Conservation (phyloP, 2,329 filamentous ascomycete species). For the Cladosporium halotolerans region DNA sequence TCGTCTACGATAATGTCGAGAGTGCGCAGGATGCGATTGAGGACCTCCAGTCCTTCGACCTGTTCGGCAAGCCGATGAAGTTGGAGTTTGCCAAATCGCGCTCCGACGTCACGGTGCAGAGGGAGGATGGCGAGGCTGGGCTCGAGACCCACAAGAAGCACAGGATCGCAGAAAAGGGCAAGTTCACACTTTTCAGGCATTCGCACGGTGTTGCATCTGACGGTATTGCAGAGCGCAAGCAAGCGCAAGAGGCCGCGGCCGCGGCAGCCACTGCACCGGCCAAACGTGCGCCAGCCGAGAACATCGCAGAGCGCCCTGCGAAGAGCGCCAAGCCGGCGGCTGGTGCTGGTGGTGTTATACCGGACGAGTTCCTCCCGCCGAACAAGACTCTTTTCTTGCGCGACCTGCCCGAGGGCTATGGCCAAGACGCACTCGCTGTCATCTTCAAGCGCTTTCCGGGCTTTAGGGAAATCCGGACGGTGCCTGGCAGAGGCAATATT, state of each 20-base stretch:
- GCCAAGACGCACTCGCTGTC: constrained; percentile 68
- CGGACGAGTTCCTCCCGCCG: constrained; percentile 95
- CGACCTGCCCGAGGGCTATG: constrained; percentile 82
- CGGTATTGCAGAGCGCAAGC: constrained; percentile 57
- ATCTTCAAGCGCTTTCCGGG: constrained; percentile 89
- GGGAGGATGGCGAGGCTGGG: constrained; percentile 67
- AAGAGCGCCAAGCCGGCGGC: constrained; percentile 67
- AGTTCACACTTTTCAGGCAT: background rate
- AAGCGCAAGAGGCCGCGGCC: constrained; percentile 69
- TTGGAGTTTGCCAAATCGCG: constrained; percentile 73
- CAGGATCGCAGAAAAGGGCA: constrained; percentile 79
- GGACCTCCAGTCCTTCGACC: constrained; percentile 83
- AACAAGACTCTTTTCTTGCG: constrained; percentile 96
- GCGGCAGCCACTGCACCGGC: constrained; percentile 52
- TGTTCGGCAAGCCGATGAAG: constrained; percentile 87
- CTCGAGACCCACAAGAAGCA: constrained; percentile 81
- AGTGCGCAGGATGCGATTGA: constrained; percentile 77
- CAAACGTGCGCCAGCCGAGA: constrained; percentile 52
- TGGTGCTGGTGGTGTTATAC: constrained; percentile 64
- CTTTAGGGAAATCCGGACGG: constrained; percentile 85
- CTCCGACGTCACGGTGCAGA: constrained; percentile 81
- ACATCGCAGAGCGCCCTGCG: constrained; percentile 48
- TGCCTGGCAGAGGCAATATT: constrained; percentile 79
- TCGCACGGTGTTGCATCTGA: background rate
- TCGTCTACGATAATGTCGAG: constrained; percentile 80